Evolutionary conservation across 441 rosid genomes (phyloP).

Genomic region (Macaranga tanarius): DNA sequence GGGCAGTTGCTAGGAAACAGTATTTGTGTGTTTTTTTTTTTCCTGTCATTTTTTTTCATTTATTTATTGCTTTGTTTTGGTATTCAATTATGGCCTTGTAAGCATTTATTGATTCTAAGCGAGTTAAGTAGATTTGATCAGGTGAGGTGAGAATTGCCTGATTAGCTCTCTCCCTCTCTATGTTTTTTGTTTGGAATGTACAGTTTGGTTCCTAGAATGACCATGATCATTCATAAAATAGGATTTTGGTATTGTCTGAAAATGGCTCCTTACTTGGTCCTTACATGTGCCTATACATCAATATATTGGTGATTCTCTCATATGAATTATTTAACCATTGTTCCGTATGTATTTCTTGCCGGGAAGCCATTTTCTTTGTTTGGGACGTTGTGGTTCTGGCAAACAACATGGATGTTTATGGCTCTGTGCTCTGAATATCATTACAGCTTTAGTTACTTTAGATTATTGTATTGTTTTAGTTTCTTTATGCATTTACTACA

Average conservation of each 20-base stretch:
- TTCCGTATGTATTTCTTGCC: background rate
- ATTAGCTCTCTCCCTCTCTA: background rate
- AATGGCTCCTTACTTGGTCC: background rate
- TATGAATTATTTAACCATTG: background rate
- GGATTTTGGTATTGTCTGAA: background rate
- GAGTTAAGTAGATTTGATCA: background rate
- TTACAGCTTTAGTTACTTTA: background rate
- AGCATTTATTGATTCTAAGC: no score
- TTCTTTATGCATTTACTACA: background rate
- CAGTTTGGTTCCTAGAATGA: background rate
- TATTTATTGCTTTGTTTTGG: no score
- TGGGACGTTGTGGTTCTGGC: background rate
- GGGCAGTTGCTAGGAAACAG: no score
- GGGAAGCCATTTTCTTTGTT: background rate
- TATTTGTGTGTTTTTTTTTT: no score
- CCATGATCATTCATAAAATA: background rate
- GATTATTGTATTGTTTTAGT: background rate
- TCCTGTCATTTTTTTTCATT: no score
- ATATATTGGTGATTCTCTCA: background rate
- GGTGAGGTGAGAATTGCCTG: background rate
- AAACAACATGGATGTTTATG: background rate
- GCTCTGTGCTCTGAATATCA: background rate
- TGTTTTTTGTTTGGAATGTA: background rate
- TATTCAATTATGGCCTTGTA: no score
- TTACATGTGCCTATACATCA: background rate